Base-by-base conservation (phyloP, 1,139 yeast genomes). In the Trichomonascaceae sp. region DNA sequence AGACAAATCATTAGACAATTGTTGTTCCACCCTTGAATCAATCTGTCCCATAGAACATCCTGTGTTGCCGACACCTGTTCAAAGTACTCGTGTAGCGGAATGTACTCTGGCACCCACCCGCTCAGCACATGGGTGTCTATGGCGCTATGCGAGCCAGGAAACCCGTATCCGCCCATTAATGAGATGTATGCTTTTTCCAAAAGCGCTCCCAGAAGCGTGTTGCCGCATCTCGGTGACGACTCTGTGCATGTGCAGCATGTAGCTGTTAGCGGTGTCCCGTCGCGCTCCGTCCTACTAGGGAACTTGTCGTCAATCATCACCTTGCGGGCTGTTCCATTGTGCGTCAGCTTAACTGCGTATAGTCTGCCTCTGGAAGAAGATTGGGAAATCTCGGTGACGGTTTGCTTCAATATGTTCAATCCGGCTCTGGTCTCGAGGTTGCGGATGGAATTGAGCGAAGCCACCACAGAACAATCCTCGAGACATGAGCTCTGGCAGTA, bases 391-490 rank as follows among this genome's bases (percentile, higher is more conserved):
- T 33, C 28, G 11, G 42, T 35, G 17, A 52, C 23, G 4, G 50
- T 27, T 16, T 36, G 20, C 13, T 36, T 34, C 4, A 20, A 20
- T 8, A 20, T 20, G 11, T 20, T 11, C 6, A 6, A 20, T 8
- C 45, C 43, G 4, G 44, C 39, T 5, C 51, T 34, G 25, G 34
- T 16, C 20, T 48, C 49, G 34, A 45, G 43, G 13, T 42, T 40
- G 20, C 57, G 48, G 1, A 67, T 52, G 1, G 76, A 65, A 18
- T 77, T 57, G 26, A 78, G 50, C 0, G 84, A 66, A 3, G 84
- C 76, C 2, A 81, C 82, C 44, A 81, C 71, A 0, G 93, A 78
- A 52, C 94, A 82, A 50, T 81, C 77, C n/a, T 71, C 65, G 14
- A 78, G 55, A 8, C 9, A 20, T 2, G 66, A 49, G 43, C 75